Conservation (phyloP, 2,329 filamentous ascomycete genomes). For the Blumeria hordei region DNA sequence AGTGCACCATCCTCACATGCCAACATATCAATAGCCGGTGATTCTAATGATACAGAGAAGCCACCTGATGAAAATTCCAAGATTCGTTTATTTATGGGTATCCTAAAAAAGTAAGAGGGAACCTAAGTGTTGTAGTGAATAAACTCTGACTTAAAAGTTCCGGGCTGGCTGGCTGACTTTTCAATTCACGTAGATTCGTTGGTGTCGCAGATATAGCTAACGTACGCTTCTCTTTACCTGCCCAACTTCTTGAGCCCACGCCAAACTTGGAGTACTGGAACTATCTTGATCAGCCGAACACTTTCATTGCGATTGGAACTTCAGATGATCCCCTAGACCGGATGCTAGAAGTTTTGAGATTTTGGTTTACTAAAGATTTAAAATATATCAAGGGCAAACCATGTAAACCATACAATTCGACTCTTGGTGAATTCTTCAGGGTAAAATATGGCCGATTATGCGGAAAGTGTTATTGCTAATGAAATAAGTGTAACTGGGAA, state of each 20-base stretch:
- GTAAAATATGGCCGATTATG: conserved; percentile 23
- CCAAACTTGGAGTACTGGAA: conserved; percentile 99
- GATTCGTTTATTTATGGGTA: conserved; percentile 67
- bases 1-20: too few relatives aligned
- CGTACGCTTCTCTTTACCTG: conserved; percentile 85
- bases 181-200: conserved; percentile 43
- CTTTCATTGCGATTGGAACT: conserved; percentile 62
- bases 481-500: conserved; percentile 70
- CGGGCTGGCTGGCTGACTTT: conserved; percentile 2
- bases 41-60: conserved; percentile 22
- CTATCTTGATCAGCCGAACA: conserved; percentile 84
- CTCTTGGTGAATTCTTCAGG: conserved; percentile 89
- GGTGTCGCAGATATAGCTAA: conserved; percentile 88
- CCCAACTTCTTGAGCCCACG: conserved; percentile 83
- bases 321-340: conserved; percentile 78
- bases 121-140: neutral
- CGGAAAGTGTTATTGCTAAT: neutral
- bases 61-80: conserved; percentile 60
- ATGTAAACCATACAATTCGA: conserved; percentile 97
- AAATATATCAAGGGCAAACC: conserved; percentile 98
- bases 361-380: conserved; percentile 97
- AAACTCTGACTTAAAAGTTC: neutral
- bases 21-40: too few relatives aligned
- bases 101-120: conserved; percentile 57
- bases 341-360: conserved; percentile 82